Conservation (phyloP, 148 eudicot species). For the Cornus florida region DNA sequence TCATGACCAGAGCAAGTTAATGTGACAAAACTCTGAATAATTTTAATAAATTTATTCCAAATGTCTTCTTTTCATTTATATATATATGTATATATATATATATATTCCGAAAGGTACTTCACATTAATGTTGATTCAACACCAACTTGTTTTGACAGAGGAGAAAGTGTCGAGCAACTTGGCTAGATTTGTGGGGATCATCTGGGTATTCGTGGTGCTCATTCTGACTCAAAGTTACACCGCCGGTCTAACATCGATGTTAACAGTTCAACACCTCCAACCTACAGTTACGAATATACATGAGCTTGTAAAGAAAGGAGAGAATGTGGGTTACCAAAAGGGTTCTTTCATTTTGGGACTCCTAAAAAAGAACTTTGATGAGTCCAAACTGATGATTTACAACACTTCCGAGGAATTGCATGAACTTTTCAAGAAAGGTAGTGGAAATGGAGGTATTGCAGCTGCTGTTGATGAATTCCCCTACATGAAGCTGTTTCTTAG, state of each 20-base stretch:
- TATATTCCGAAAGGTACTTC: no score
- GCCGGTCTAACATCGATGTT: slow-evolving; percentile 56
- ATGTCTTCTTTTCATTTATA: no score
- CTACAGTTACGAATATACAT: slow-evolving; percentile 31
- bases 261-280: slow-evolving; percentile 51
- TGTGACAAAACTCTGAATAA: no score
- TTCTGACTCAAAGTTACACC: slow-evolving; percentile 60
- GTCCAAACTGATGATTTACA: slow-evolving; percentile 19
- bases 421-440: slow-evolving; percentile 13
- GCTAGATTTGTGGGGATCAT: slow-evolving; percentile 41
- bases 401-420: slow-evolving; percentile 14
- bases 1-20: no score
- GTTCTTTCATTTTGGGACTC: slow-evolving; percentile 39
- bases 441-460: slow-evolving; percentile 29
- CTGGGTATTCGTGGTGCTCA: slow-evolving; percentile 50
- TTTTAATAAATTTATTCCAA: no score
- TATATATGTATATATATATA: no score
- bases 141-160: slow-evolving; percentile 23
- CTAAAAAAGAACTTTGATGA: slow-evolving; percentile 23
- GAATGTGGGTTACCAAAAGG: slow-evolving; percentile 36
- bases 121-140: neutral
- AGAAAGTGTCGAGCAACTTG: slow-evolving; percentile 38
- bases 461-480: slow-evolving; percentile 37
- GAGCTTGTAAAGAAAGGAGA: slow-evolving; percentile 33
- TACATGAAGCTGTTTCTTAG: slow-evolving; percentile 28